phyloP scores from a whole-genome alignment of 2,329 filamentous ascomycete genomes.

The Cytospora leucostoma region DNA sequence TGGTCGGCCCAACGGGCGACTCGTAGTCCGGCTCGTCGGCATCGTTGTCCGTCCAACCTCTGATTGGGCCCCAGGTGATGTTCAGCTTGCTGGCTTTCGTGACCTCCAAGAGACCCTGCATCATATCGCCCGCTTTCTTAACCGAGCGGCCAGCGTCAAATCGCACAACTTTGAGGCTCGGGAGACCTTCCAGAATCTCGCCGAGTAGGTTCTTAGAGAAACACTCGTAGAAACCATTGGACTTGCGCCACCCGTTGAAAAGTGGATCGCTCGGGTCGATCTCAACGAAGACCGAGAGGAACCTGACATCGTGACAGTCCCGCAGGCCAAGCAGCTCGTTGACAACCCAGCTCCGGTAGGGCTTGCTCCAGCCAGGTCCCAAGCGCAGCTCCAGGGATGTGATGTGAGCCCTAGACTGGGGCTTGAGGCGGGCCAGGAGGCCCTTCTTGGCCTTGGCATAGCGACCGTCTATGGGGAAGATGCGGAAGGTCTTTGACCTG shows the following conservation, averaged over 20 bases:
- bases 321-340: conserved; percentile 63
- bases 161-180: conserved; percentile 59
- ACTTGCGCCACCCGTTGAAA: conserved; percentile 68
- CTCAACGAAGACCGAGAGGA: conserved; percentile 69
- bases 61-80: conserved; percentile 68
- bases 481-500: conserved; percentile 59
- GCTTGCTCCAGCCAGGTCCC: conserved; percentile 71
- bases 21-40: conserved; percentile 38
- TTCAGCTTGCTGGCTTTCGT: conserved; percentile 49
- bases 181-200: conserved; percentile 58
- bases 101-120: conserved; percentile 60
- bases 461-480: conserved; percentile 67
- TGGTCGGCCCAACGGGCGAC: conserved; percentile 15
- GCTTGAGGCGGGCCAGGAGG: conserved; percentile 65
- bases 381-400: conserved; percentile 69
- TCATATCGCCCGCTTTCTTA: conserved; percentile 64
- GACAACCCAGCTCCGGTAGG: conserved; percentile 70
- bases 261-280: conserved; percentile 68
- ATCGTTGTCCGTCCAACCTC: conserved; percentile 63
- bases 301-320: conserved; percentile 61
- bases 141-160: conserved; percentile 72
- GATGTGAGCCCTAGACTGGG: conserved; percentile 60
- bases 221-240: conserved; percentile 68
- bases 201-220: conserved; percentile 63
- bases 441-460: conserved; percentile 76